Conservation (phyloP, 305 asterid species). For the Fraxinus sp. region DNA sequence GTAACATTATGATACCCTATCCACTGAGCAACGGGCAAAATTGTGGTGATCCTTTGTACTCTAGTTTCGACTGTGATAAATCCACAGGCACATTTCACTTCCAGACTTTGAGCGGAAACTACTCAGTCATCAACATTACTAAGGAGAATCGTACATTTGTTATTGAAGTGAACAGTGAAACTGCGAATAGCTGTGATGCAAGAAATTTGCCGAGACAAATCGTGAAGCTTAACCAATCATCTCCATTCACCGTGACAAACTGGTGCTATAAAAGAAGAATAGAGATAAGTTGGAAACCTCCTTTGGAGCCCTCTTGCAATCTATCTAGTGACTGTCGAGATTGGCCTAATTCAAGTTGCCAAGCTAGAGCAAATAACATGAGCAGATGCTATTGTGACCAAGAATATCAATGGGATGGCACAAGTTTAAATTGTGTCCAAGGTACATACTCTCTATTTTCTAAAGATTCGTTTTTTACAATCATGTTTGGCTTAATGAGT, state of each 20-base stretch:
- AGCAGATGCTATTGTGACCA: conserved; percentile 28
- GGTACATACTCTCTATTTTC: conserved; percentile 3
- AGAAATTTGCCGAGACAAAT: neutral
- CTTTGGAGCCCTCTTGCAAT: conserved; percentile 29
- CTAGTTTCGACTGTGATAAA: conserved; percentile 28
- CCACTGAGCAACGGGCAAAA: conserved; percentile 28
- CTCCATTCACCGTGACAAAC: conserved; percentile 17
- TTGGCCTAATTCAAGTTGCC: conserved; percentile 31
- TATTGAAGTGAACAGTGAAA: neutral
- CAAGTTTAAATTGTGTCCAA: conserved; percentile 14
- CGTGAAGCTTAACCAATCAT: conserved; percentile 15
- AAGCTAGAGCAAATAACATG: neutral
- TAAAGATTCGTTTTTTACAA: neutral
- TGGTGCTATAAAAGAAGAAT: conserved; percentile 18
- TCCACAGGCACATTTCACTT: conserved; percentile 21
- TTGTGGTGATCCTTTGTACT: conserved; percentile 34
- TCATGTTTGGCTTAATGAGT: neutral
- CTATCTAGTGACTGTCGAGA: conserved; percentile 9
- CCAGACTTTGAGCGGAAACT: neutral
- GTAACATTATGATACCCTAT: conserved; percentile 24
- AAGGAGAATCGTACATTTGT: neutral
- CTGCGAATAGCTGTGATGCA: conserved; percentile 9
- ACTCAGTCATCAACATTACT: conserved; percentile 21
- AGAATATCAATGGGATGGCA: conserved; percentile 24
- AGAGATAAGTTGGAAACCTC: conserved; percentile 24